Conservation (phyloP, 257 asterid species). For the Solanum corneliomulleri region DNA sequence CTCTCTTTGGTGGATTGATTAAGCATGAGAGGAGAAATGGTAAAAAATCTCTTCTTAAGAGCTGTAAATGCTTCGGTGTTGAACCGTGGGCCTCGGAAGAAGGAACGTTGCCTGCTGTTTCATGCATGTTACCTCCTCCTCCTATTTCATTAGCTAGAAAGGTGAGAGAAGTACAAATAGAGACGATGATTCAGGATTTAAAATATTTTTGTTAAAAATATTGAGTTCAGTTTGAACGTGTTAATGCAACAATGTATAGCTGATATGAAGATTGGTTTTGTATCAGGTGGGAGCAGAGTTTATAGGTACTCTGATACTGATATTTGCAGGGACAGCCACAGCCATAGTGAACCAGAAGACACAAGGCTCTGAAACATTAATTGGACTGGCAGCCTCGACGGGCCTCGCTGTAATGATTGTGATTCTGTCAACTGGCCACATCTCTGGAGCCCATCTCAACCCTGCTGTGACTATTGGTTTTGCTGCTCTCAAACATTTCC, state of each 20-base stretch:
- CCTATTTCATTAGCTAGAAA: slow-evolving; percentile 69
- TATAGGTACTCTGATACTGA: slow-evolving; percentile 64
- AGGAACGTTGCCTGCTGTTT: slow-evolving; percentile 45
- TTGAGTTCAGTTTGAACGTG: background rate
- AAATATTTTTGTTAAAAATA: background rate
- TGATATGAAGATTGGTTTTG: background rate
- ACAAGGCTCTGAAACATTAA: slow-evolving; percentile 55
- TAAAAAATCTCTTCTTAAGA: slow-evolving; percentile 36
- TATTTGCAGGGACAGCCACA: slow-evolving; percentile 63
- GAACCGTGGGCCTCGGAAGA: slow-evolving; percentile 60
- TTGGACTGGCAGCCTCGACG: slow-evolving; percentile 57
- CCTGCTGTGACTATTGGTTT: slow-evolving; percentile 84
- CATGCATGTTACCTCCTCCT: slow-evolving; percentile 59
- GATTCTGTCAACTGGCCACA: slow-evolving; percentile 86
- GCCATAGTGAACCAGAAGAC: slow-evolving; percentile 74
- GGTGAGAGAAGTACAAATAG: slow-evolving; percentile 10
- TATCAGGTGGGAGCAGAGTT: slow-evolving; percentile 90
- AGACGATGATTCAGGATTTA: background rate
- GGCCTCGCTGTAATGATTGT: slow-evolving; percentile 92
- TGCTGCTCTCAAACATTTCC: slow-evolving; percentile 79
- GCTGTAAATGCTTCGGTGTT: slow-evolving; percentile 51
- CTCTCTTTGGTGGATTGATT: slow-evolving; percentile 44
- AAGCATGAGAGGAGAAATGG: slow-evolving; percentile 15
- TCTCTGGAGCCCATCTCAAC: slow-evolving; percentile 93
- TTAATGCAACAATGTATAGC: background rate